These are phyloP conservation scores for Casuarina equisetifolia DNA, from an alignment of 306 rosid species.

Conservation along the genomic window DNA sequence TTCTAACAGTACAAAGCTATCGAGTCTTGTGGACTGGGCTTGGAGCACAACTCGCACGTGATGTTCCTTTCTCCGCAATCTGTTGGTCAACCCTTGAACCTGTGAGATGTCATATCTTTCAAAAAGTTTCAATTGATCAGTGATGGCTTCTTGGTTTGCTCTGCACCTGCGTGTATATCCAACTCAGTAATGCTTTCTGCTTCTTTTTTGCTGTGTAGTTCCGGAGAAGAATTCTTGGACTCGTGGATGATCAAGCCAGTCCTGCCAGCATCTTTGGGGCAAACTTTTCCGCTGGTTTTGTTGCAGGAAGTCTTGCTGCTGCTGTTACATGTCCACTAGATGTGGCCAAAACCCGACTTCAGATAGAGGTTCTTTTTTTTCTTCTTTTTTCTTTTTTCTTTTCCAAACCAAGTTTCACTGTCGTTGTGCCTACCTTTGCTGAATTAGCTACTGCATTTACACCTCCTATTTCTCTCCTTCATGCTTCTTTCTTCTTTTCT, in stretches of 20 bases:
- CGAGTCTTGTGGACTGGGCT: conserved; percentile 94
- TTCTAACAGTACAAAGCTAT: conserved; percentile 56
- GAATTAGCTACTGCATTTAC: neutral
- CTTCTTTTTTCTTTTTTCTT: neutral
- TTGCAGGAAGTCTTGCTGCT: conserved; percentile 89
- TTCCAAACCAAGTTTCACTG: conserved; percentile 21
- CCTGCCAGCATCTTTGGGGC: conserved; percentile 64
- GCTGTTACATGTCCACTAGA: conserved; percentile 95
- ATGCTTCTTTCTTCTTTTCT: neutral
- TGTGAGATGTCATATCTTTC: conserved; percentile 43
- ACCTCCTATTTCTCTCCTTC: neutral
- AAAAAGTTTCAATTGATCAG: conserved; percentile 5
- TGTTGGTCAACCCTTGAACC: conserved; percentile 99
- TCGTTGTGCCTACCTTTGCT: conserved; percentile 1
- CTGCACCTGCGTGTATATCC: conserved; percentile 29
- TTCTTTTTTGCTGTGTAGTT: conserved; percentile 36
- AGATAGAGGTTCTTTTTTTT: conserved; percentile 66
- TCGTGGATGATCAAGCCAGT: conserved; percentile 60
- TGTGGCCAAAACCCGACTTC: conserved; percentile 87
- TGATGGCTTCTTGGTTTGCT: conserved; percentile 14
- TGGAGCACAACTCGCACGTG: conserved; percentile 95
- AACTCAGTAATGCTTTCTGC: conserved; percentile 24
- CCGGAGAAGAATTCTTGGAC: conserved; percentile 61
- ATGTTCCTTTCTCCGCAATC: conserved; percentile 94
- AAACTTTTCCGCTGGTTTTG: conserved; percentile 81